phyloP scores from a whole-genome alignment of 305 asterid species.

The Solanum hybrid region DNA sequence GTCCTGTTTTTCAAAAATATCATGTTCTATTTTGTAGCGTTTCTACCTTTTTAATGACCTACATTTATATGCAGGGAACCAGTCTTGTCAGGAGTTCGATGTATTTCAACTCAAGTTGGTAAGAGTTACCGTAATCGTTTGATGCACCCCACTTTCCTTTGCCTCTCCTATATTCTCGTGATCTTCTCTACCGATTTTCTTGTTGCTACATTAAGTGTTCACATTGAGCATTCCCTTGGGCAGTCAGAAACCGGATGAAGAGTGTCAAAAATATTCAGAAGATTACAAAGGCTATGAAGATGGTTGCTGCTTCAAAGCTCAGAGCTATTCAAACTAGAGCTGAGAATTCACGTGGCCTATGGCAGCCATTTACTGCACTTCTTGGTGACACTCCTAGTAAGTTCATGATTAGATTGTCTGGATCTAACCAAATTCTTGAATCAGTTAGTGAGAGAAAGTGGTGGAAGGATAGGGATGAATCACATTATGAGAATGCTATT shows the following conservation, averaged over 20 bases:
- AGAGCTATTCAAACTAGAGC: slow-evolving; percentile 81
- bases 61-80: slow-evolving; percentile 46
- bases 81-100: slow-evolving; percentile 53
- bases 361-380: slow-evolving; percentile 99
- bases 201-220: slow-evolving; percentile 5
- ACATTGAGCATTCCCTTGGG: slow-evolving; percentile 12
- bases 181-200: background rate
- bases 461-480: background rate
- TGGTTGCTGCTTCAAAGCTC: slow-evolving; percentile 99
- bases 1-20: background rate
- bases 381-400: slow-evolving; percentile 92
- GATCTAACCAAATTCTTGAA: background rate
- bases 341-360: slow-evolving; percentile 88
- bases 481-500: background rate
- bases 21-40: background rate
- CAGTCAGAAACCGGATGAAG: slow-evolving; percentile 85
- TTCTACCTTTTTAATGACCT: slow-evolving; percentile 11
- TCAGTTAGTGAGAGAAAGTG: background rate
- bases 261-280: slow-evolving; percentile 90
- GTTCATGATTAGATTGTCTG: slow-evolving; percentile 15
- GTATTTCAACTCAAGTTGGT: slow-evolving; percentile 84
- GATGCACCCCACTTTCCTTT: background rate
- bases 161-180: background rate
- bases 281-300: slow-evolving; percentile 99
- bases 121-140: slow-evolving; percentile 11